Conservation (phyloP, 1,284 basidiomycete species). For the Ceratobasidium sp. region DNA sequence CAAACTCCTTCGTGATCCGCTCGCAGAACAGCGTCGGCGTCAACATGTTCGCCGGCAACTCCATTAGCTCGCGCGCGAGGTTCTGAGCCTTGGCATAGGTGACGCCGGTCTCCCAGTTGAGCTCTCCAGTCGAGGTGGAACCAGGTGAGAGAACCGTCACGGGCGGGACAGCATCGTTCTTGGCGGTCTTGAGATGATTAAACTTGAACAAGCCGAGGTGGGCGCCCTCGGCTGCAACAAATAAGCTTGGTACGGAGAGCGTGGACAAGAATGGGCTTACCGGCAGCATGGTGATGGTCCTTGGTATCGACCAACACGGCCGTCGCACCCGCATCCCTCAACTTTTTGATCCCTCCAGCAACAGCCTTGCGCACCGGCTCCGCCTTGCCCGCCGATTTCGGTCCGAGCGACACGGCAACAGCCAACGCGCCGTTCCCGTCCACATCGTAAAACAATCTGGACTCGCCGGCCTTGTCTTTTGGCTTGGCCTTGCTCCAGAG, state of each 20-base stretch:
- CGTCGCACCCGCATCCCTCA: slow-evolving; percentile 66
- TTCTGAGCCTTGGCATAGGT: slow-evolving; percentile 87
- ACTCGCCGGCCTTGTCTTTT: slow-evolving; percentile 73
- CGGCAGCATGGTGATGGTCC: slow-evolving; percentile 73
- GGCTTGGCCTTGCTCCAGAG: slow-evolving; percentile 63
- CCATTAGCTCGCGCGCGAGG: slow-evolving; percentile 86
- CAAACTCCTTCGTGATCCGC: slow-evolving; percentile 76
- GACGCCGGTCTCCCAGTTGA: slow-evolving; percentile 74
- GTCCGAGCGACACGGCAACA: slow-evolving; percentile 73
- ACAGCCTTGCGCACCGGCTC: slow-evolving; percentile 77
- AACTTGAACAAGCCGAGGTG: slow-evolving; percentile 81
- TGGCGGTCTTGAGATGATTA: slow-evolving; percentile 74
- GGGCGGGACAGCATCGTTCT: slow-evolving; percentile 52
- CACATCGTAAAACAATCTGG: slow-evolving; percentile 69
- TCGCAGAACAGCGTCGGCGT: slow-evolving; percentile 84
- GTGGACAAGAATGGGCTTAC: slow-evolving; percentile 56
- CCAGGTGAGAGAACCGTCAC: slow-evolving; percentile 22
- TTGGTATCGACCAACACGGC: slow-evolving; percentile 70
- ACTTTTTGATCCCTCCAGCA: slow-evolving; percentile 67
- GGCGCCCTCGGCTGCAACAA: slow-evolving; percentile 74
- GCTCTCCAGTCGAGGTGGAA: slow-evolving; percentile 25
- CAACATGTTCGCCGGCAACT: slow-evolving; percentile 86
- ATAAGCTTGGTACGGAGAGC: slow-evolving; percentile 5
- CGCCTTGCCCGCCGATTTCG: slow-evolving; percentile 61
- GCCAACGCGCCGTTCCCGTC: slow-evolving; percentile 61